These are phyloP conservation scores for Populus hybrid DNA, from an alignment of 441 rosid genomes.

Conservation along the genomic window DNA sequence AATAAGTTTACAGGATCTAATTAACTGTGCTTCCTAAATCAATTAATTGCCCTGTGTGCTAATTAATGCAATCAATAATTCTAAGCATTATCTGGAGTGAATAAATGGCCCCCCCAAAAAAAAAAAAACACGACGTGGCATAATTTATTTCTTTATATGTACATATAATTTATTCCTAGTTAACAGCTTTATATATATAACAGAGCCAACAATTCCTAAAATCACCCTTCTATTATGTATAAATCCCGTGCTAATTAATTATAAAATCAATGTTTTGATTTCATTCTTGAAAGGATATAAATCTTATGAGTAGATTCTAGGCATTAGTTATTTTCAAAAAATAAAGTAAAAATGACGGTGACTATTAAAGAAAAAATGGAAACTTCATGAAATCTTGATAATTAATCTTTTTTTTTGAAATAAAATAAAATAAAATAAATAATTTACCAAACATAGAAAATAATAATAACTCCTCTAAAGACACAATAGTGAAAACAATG, in stretches of 20 bases:
- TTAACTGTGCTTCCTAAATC: neutral
- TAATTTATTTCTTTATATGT: neutral
- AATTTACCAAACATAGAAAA: neutral
- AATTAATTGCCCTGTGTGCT: neutral
- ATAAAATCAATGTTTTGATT: neutral
- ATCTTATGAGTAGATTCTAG: constrained; percentile 4
- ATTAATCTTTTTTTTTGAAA: neutral
- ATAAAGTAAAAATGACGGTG: neutral
- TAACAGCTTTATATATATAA: neutral
- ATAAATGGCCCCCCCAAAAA: neutral
- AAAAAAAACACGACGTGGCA: too few species aligned
- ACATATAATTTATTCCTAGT: neutral
- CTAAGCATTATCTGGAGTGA: neutral
- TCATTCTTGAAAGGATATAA: constrained; percentile 12
- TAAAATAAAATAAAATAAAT: too few species aligned
- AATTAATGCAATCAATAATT: neutral
- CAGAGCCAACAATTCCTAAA: neutral
- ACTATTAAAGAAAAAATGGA: neutral
- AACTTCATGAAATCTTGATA: constrained; percentile 1
- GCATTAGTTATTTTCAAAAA: neutral
- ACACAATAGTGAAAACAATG: neutral
- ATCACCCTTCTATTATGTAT: neutral
- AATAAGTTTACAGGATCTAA: neutral
- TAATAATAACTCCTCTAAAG: neutral
- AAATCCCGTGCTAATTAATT: neutral